Conservation (phyloP, 345 rosid genomes). For the Hibiscus trionum region DNA sequence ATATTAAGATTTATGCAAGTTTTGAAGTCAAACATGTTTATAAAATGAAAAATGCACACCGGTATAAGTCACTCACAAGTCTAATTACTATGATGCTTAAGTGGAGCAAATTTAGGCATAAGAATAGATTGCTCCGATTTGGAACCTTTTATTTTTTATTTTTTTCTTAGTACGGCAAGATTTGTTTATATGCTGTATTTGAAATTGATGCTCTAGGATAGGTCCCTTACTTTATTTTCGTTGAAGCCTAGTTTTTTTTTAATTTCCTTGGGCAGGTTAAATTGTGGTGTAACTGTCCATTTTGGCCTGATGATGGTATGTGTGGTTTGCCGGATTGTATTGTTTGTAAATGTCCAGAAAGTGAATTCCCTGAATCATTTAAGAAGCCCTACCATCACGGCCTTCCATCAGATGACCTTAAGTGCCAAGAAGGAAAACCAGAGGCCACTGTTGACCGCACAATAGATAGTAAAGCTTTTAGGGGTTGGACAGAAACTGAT, state of each 20-base stretch:
- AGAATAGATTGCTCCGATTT: not conserved
- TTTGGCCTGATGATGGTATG: constrained; percentile 96
- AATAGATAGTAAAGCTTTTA: constrained; percentile 61
- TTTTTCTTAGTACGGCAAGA: no score
- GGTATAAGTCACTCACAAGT: not conserved
- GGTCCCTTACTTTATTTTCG: not conserved
- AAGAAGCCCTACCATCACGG: constrained; percentile 44
- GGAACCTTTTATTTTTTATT: not conserved
- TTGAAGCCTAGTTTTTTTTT: not conserved
- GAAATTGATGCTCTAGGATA: no score
- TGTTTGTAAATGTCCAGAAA: constrained; percentile 92
- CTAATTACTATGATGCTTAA: not conserved
- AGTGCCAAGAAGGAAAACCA: constrained; percentile 95
- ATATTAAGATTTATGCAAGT: not conserved
- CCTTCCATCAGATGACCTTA: constrained; percentile 54
- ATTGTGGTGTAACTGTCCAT: constrained; percentile 96
- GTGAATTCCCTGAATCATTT: constrained; percentile 74
- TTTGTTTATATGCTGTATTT: no score
- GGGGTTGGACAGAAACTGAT: constrained; percentile 80
- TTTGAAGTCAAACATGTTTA: not conserved
- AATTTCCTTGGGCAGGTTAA: constrained; percentile 44
- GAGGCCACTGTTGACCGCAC: constrained; percentile 86
- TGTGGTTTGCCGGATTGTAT: constrained; percentile 91
- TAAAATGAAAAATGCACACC: not conserved
- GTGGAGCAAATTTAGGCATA: not conserved